Base-by-base conservation (phyloP, 1,284 basidiomycete genomes). In the Tilletia indica region DNA sequence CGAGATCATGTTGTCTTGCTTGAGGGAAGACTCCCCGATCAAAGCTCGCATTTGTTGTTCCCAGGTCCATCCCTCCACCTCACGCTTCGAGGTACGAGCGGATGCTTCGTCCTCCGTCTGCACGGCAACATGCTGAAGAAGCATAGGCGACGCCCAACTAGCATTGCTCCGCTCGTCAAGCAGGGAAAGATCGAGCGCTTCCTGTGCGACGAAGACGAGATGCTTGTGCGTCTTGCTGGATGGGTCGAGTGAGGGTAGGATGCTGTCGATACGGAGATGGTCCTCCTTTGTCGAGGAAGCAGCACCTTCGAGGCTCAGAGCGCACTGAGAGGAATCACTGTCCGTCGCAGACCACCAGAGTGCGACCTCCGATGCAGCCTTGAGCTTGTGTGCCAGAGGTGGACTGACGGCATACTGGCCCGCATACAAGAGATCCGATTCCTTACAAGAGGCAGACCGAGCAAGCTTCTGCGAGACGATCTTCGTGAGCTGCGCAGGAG, bases 191-290 rank as follows among this genome's bases (percentile, higher is more conserved):
- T 64, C 61, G 31, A 64, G 36, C 12, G 61, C 61, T 64, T 64
- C 61, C 61, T 64, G 61, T 34, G 61, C 61, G 34, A 64, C 61
- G 34, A 64, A 64, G 36, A 64, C 61, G 61, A 64, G 61, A 21
- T 64, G 61, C 61, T 38, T 34, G 11, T 38, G 34, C 11, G 58
- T 31, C 58, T 21, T 12, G 31, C 25, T 25, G 61, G 38, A 8
- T 9, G 42, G 14, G 42, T 8, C 14, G 19, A 21, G 8, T 4
- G 61, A 64, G 61, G 38, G 36, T 19, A 38, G 61, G 19, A 54
- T 19, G 51, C 51, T 25, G 51, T 19, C 51, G 51, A n/a, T 54
- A 6, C 6, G 19, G 19, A 54, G 51, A 9, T 6, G 51, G 19
- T 8, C 16, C 6, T 54, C 9, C 51, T 11, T 54, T 1, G 1